These are phyloP conservation scores for Claviceps sp. DNA, from an alignment of 2,329 filamentous ascomycete genomes.

Conservation along the genomic window DNA sequence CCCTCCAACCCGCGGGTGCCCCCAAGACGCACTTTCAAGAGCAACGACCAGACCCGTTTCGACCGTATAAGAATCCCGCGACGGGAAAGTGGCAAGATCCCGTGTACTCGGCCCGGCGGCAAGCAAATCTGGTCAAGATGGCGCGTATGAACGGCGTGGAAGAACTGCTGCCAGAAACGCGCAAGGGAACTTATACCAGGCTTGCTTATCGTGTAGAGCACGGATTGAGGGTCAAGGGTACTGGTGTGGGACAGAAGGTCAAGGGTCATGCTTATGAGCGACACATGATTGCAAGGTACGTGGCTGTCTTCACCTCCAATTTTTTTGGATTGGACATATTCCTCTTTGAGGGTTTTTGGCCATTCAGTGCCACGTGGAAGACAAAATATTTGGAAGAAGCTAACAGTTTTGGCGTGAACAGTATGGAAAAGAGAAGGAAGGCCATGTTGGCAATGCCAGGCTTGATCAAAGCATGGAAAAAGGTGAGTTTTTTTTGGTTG, in stretches of 20 bases:
- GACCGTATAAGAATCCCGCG: slow-evolving; percentile 59
- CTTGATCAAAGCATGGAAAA: slow-evolving; percentile 86
- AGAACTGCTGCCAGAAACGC: slow-evolving; percentile 62
- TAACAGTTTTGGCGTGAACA: slow-evolving; percentile 18
- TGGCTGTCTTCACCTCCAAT: slow-evolving; percentile 8
- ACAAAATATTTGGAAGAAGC: neutral
- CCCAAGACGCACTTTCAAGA: slow-evolving; percentile 38
- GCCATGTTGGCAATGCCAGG: slow-evolving; percentile 93
- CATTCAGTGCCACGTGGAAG: neutral
- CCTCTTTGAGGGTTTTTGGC: neutral
- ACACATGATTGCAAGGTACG: slow-evolving; percentile 61
- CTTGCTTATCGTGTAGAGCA: slow-evolving; percentile 61
- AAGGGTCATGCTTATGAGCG: slow-evolving; percentile 95
- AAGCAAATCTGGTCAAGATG: slow-evolving; percentile 84
- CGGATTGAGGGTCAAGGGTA: slow-evolving; percentile 79
- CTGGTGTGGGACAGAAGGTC: slow-evolving; percentile 80
- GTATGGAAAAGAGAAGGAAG: slow-evolving; percentile 76
- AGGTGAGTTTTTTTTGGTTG: slow-evolving; percentile 42
- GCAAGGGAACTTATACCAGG: slow-evolving; percentile 60
- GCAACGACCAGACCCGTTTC: slow-evolving; percentile 64
- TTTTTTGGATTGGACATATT: too few relatives aligned
- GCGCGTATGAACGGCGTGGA: slow-evolving; percentile 68
- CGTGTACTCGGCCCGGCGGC: slow-evolving; percentile 67
- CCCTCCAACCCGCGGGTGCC: slow-evolving; percentile 36
- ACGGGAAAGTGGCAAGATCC: slow-evolving; percentile 80